Base-by-base conservation (phyloP, 1,284 basidiomycete species). In the Rhodotorula sp. region DNA sequence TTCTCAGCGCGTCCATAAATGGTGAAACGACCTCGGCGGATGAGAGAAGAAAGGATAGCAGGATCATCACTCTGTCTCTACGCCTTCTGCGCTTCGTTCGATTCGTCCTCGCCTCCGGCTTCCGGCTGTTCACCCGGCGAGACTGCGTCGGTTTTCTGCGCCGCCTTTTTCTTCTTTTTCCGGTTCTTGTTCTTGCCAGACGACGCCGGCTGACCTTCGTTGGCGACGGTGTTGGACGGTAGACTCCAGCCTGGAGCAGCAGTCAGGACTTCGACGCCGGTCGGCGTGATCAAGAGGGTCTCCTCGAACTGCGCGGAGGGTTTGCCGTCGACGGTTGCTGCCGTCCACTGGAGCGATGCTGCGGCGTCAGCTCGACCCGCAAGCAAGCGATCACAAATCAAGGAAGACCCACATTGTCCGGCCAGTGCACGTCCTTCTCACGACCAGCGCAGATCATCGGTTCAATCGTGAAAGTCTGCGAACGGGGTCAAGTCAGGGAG, bases 391-490 rank as follows among this genome's bases (percentile, higher is more conserved):
- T 18, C 16, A 16, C 12, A 29, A 29, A 1, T 6, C 34, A 5
- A 20, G 20, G 48, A n/a, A 12, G 14, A 60, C 70, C 34, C 29
- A 76, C 73, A 60, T 79, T 77, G 67, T 79, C 79, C 8, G 79
- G 77, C 79, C 79, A 80, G 62, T 80, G 79, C 20, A 75, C 68
- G 23, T 79, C 79, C 46, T 76, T 68, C 15, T 72, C 63, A 21
- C 58, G 52, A 0, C 93, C 94, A 47, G 92, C 81, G 82, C 96
- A 97, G 78, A 97, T 89, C 94, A 98, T 98, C 90, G 92, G 91
- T 81, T 93, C 91, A 75, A 93, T 84, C 23, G 83, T 83, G 71
- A 84, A 83, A 4, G 79, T 64, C 63, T 64, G 62, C 3, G 43
- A 10, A 21, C 6, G 4, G 1, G 21, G 10, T 20, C 20, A 43